Evolutionary conservation across 129 eudicot genomes (phyloP).

Genomic region (Lonicera japonica): DNA sequence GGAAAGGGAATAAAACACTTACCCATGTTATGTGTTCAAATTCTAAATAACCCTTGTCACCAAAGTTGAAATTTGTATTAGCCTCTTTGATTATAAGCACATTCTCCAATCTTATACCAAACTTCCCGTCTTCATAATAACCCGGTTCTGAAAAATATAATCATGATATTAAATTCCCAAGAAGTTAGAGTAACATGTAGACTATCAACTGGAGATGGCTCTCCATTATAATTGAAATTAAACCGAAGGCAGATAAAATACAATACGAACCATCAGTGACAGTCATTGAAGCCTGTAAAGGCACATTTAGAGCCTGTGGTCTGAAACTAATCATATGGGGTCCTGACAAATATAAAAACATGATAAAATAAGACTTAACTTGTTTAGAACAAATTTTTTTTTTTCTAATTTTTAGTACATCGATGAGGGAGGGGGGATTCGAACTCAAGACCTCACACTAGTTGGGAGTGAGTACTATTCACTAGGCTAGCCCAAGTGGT

Average conservation of each 20-base stretch:
- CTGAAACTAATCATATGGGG: constrained; percentile 92
- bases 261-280: constrained; percentile 73
- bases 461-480: too few species aligned
- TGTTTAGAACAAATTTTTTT: too few species aligned
- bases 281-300: constrained; percentile 91
- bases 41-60: constrained; percentile 70
- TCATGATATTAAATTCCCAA: neutral
- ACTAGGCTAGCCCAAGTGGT: too few species aligned
- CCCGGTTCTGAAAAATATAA: constrained; percentile 74
- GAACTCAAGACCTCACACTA: too few species aligned
- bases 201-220: neutral
- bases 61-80: constrained; percentile 75
- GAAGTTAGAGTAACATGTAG: neutral
- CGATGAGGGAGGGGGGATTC: too few species aligned
- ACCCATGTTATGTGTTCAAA: constrained; percentile 99
- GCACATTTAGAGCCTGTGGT: constrained; percentile 65
- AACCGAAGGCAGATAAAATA: neutral
- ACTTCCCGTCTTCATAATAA: constrained; percentile 93
- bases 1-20: too few species aligned
- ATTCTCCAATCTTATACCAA: constrained; percentile 95
- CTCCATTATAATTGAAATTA: neutral
- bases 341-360: constrained; percentile 35
- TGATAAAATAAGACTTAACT: constrained; percentile 1
- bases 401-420: too few species aligned
- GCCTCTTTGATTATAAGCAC: constrained; percentile 88